Percentiles rank a stretch among this genome's conserved stretches.
Evolutionary conservation across 352 stramenopile genomes (phyloP).

Genomic region (Phytophthora agathidicida): DNA sequence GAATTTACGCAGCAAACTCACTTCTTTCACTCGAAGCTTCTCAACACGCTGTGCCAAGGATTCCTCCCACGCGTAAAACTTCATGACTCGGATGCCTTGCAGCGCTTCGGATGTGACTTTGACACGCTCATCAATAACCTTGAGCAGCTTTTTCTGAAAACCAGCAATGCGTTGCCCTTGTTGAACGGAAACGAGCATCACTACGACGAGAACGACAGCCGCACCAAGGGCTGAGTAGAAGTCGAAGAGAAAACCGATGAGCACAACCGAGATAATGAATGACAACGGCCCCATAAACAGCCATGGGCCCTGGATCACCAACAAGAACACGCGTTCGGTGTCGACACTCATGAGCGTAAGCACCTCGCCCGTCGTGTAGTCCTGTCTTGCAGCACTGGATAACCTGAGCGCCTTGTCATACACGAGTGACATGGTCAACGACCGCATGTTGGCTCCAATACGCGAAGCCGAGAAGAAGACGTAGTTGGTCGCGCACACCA

Average conservation of each 20-base stretch:
- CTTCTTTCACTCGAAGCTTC: constrained; percentile 50
- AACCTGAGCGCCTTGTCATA: constrained; percentile 66
- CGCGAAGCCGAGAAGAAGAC: constrained; percentile 40
- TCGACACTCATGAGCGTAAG: constrained; percentile 50
- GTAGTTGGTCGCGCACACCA: constrained; percentile 42
- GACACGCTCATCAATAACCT: constrained; percentile 79
- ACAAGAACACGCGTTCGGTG: constrained; percentile 41
- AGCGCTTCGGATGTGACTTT: constrained; percentile 94
- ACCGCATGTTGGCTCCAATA: constrained; percentile 47
- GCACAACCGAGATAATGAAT: constrained; percentile 26
- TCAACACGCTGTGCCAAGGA: constrained; percentile 40
- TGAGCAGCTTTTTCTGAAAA: constrained; percentile 26
- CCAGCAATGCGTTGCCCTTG: constrained; percentile 23
- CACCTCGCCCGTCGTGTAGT: constrained; percentile 47
- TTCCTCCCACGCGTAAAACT: constrained; percentile 88
- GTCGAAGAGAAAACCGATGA: constrained; percentile 42
- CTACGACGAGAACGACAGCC: constrained; percentile 13
- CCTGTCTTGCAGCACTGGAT: constrained; percentile 47
- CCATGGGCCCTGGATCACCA: constrained; percentile 36
- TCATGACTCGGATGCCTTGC: constrained; percentile 88
- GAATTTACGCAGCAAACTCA: constrained; percentile 43
- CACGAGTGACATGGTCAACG: constrained; percentile 47
- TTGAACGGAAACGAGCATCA: constrained; percentile 24
- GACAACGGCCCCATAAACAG: constrained; percentile 31
- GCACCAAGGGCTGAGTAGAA: constrained; percentile 15